Evolutionary conservation across 2,329 filamentous ascomycete genomes (phyloP).

Genomic region (Dryadomyces quercivorus): DNA sequence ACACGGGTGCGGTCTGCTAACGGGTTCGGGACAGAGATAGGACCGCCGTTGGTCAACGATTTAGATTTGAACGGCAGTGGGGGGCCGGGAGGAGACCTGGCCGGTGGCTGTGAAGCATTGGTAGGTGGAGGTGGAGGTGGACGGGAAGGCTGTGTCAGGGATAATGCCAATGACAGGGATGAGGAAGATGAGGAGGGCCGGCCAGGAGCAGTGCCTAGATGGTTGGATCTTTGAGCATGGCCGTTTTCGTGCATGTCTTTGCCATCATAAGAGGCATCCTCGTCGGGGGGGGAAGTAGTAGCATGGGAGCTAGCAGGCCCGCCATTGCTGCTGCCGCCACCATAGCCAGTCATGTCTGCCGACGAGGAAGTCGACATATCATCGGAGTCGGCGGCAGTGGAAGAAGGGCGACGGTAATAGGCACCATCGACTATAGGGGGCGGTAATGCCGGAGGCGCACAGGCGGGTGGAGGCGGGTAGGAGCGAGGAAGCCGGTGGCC

Average conservation of each 20-base stretch:
- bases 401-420: constrained; percentile 4
- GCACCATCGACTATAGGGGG: constrained; percentile 6
- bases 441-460: constrained; percentile 2
- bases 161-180: not conserved
- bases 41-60: constrained; percentile 1
- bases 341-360: constrained; percentile 9
- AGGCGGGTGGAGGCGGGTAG: constrained; percentile 4
- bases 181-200: constrained; percentile 2
- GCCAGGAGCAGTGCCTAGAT: not conserved
- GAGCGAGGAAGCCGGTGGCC: not conserved
- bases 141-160: not conserved
- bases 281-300: constrained; percentile 7
- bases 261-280: constrained; percentile 2
- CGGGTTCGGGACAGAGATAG: constrained; percentile 9
- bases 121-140: not conserved
- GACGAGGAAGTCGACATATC: constrained; percentile 9
- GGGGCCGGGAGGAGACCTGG: not conserved
- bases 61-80: constrained; percentile 6
- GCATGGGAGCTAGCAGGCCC: constrained; percentile 10
- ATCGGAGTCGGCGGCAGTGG: not conserved
- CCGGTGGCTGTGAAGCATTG: not conserved
- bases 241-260: not conserved
- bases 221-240: not conserved
- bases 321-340: constrained; percentile 6
- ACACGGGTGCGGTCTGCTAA: constrained; percentile 7